Conservation (phyloP, 2,329 filamentous ascomycete species). For the Calonectria multiphialidica region DNA sequence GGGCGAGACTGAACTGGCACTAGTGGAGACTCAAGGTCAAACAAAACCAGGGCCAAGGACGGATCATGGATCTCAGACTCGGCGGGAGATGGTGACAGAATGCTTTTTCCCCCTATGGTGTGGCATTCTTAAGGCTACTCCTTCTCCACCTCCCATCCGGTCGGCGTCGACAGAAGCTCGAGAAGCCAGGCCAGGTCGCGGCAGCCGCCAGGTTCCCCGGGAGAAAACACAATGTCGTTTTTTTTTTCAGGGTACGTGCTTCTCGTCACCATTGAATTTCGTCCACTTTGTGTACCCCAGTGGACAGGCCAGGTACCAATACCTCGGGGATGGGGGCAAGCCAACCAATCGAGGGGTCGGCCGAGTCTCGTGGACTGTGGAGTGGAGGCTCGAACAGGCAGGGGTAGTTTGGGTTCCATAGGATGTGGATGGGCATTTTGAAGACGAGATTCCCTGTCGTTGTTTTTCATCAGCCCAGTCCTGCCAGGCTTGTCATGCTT, state of each 20-base stretch:
- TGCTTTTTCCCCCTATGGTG: neutral
- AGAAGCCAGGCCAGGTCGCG: neutral
- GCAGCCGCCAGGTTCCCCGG: neutral
- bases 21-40: slow-evolving; percentile 31
- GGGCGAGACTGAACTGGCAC: slow-evolving; percentile 38
- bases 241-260: slow-evolving; percentile 1
- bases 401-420: slow-evolving; percentile 31
- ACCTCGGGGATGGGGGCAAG: slow-evolving; percentile 37
- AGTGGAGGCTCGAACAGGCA: slow-evolving; percentile 39
- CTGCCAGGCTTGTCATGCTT: slow-evolving; percentile 14
- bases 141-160: neutral
- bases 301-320: slow-evolving; percentile 34
- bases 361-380: slow-evolving; percentile 43
- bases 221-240: neutral
- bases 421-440: slow-evolving; percentile 32
- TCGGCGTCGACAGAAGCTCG: neutral
- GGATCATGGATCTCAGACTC: slow-evolving; percentile 29
- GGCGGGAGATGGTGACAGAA: slow-evolving; percentile 10
- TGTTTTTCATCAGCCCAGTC: slow-evolving; percentile 26
- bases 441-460: slow-evolving; percentile 26
- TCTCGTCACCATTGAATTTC: slow-evolving; percentile 21
- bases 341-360: slow-evolving; percentile 40
- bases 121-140: neutral
- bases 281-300: slow-evolving; percentile 19
- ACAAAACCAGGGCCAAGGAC: slow-evolving; percentile 39